These are phyloP conservation scores for Mycena olivaceomarginata DNA, from an alignment of 768 basidiomycete genomes.

Conservation along the genomic window DNA sequence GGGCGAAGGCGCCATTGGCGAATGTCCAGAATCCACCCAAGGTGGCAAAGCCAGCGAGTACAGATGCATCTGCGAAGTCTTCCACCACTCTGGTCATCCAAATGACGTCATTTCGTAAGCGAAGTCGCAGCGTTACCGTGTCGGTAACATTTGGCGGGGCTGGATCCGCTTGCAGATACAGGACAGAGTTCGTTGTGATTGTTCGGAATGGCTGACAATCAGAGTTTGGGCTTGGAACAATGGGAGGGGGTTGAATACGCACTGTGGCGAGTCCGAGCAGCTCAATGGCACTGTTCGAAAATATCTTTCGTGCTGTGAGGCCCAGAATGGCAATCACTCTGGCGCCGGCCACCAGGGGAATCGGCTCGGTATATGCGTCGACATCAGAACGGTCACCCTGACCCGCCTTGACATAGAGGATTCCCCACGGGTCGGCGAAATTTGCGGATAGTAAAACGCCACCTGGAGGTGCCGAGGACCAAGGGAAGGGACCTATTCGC, in stretches of 20 bases:
- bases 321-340: background rate
- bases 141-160: background rate
- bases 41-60: background rate
- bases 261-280: background rate
- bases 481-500: background rate
- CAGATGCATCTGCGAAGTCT: conserved; percentile 7
- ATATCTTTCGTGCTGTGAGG: background rate
- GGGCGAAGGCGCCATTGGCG: conserved; percentile 2
- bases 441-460: background rate
- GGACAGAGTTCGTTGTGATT: background rate
- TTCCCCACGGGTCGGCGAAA: background rate
- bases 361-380: background rate
- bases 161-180: background rate
- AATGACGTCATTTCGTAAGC: background rate
- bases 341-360: conserved; percentile 5
- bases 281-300: background rate
- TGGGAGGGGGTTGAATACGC: background rate
- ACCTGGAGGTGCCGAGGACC: background rate
- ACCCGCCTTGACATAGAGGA: conserved; percentile 14
- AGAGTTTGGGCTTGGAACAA: background rate
- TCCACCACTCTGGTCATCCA: background rate
- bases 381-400: background rate
- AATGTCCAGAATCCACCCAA: conserved; percentile 22
- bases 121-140: conserved; percentile 1
- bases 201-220: background rate